Conservation (phyloP, 306 rosid species). For the Cucurbita moschata region DNA sequence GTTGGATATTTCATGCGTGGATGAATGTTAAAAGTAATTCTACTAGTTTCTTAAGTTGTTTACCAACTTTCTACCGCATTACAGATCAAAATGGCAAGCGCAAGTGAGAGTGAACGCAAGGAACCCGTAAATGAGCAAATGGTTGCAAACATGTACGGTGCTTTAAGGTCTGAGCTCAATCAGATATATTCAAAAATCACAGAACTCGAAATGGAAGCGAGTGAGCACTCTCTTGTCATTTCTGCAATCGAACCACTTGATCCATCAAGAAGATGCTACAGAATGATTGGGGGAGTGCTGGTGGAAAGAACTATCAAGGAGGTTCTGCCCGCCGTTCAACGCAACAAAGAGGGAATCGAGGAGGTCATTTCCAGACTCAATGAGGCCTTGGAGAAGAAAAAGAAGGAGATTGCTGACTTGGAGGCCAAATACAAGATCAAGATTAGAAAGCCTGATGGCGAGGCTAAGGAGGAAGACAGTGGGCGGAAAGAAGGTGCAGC, state of each 20-base stretch:
- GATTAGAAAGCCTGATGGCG: constrained; percentile 57
- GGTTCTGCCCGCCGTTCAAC: constrained; percentile 87
- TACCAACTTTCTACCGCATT: neutral
- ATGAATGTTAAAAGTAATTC: neutral
- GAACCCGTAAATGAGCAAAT: constrained; percentile 82
- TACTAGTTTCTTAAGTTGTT: neutral
- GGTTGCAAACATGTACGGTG: constrained; percentile 67
- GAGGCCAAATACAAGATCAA: constrained; percentile 83
- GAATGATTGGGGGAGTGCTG: constrained; percentile 95
- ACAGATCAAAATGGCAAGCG: constrained; percentile 49
- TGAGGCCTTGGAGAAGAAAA: constrained; percentile 79
- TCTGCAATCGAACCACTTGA: constrained; percentile 88
- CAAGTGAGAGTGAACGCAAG: constrained; percentile 37
- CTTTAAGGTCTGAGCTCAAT: constrained; percentile 81
- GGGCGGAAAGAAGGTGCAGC: constrained; percentile 79
- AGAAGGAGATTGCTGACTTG: constrained; percentile 72
- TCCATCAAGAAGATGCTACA: constrained; percentile 73
- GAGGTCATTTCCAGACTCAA: constrained; percentile 76
- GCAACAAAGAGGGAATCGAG: constrained; percentile 83
- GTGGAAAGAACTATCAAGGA: constrained; percentile 95
- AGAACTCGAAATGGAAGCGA: constrained; percentile 89
- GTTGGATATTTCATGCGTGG: neutral
- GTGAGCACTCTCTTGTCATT: constrained; percentile 74
- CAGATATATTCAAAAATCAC: constrained; percentile 88
- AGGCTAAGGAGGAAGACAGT: constrained; percentile 54